Conservation (phyloP, 2,329 filamentous ascomycete genomes). For the Elsinoe perseae region DNA sequence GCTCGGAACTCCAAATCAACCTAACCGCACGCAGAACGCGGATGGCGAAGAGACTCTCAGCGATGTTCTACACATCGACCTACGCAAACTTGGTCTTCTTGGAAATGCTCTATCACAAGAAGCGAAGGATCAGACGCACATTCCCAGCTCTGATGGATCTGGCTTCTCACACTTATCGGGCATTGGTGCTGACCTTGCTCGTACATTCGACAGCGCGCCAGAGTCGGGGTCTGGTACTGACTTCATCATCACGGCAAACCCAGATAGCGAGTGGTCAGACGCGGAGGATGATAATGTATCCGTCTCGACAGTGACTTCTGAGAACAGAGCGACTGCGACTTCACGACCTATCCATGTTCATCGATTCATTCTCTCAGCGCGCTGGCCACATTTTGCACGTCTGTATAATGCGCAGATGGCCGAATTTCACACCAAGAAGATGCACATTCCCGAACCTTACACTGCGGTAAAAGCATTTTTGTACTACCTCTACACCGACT, state of each 20-base stretch:
- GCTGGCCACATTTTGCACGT: conserved; percentile 93
- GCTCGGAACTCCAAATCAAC: conserved; percentile 79
- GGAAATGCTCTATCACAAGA: conserved; percentile 57
- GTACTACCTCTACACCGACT: conserved; percentile 94
- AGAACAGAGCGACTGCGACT: conserved; percentile 46
- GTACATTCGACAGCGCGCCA: conserved; percentile 77
- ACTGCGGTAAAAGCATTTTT: conserved; percentile 89
- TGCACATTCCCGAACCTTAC: conserved; percentile 97
- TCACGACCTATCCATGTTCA: conserved; percentile 89
- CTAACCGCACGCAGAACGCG: conserved; percentile 58
- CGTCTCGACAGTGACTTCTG: conserved; percentile 24
- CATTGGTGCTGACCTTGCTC: conserved; percentile 79
- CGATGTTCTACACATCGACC: conserved; percentile 87
- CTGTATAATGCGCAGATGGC: conserved; percentile 92
- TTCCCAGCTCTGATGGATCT: conserved; percentile 48
- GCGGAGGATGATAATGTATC: conserved; percentile 37
- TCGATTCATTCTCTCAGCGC: conserved; percentile 83
- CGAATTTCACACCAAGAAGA: conserved; percentile 92
- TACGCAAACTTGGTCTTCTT: conserved; percentile 82
- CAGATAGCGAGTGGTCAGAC: conserved; percentile 40
- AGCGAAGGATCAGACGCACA: conserved; percentile 35
- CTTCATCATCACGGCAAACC: conserved; percentile 82
- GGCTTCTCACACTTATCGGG: conserved; percentile 44
- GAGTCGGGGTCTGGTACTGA: conserved; percentile 82
- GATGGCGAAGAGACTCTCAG: conserved; percentile 86